Base-by-base conservation (phyloP, 2,329 filamentous ascomycete genomes). In the Aspergillaceae sp. region DNA sequence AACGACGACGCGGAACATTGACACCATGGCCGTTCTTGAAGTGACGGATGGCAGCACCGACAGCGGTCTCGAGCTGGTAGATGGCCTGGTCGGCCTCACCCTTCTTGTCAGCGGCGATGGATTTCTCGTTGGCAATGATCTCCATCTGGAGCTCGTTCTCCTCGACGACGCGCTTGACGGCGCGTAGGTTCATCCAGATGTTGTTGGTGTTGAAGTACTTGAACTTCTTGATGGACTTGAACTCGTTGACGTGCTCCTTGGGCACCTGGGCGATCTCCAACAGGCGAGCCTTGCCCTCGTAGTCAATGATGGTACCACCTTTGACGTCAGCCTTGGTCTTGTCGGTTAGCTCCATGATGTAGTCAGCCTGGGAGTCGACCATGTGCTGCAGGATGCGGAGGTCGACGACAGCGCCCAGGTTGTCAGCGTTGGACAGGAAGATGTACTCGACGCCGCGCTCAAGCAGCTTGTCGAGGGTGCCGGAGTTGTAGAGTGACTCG, bases 201-300 rank as follows among this genome's bases (percentile, higher is more conserved):
- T 98, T 98, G 86, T 98, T 98, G 73, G 92, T 98, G 83, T 98
- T 98, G 85, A 98, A 98, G 83, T 98, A 98, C 81, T 94, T 96
- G 86, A 98, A 98, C 81, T 98, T 98, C 85, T 98, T 98, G 80
- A 98, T 98, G 42, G 90, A 96, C 84, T 98, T 98, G 87, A 98
- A 98, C 77, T 98, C 92, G 75, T 98, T 97, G 70, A 92, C 87
- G 74, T 98, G 92, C 78, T 98, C 88, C 83, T 97, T 98, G 73
- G 92, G 92, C 33, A 98, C 92, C 78, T 98, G 92, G 9, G 92
- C 92, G 62, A 98, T 96, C 77, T 98, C 92, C 44, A 98, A 86
- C 57, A 98, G 85, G 66, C 92, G 90, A 59, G 94, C 91, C 48
- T 87, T 90, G 64, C 91, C 91, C 69, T 98, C 92, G 74, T 96